These are phyloP conservation scores for Uronychia binucleata DNA, from an alignment of 73 alveolate species.

Conservation along the genomic window DNA sequence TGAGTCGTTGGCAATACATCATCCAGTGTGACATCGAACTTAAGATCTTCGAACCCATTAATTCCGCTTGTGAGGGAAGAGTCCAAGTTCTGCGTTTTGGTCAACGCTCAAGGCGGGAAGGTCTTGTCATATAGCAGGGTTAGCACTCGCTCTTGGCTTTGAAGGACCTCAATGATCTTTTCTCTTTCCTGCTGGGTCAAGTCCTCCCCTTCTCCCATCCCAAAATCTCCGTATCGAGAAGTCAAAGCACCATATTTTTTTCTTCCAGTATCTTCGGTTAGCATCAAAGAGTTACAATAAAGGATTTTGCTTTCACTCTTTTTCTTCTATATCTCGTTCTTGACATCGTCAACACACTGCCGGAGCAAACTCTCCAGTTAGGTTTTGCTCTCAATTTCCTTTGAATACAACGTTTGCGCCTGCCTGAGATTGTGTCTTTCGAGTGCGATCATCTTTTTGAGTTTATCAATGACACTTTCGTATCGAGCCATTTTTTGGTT, in stretches of 20 bases:
- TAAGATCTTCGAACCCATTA: no score
- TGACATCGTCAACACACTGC: slow-evolving; percentile 79
- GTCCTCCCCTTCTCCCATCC: slow-evolving; percentile 1
- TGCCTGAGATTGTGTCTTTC: slow-evolving; percentile 70
- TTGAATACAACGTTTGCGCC: slow-evolving; percentile 66
- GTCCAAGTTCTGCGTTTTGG: slow-evolving; percentile 4
- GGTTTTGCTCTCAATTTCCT: slow-evolving; percentile 75
- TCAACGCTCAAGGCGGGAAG: slow-evolving; percentile 70
- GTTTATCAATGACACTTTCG: slow-evolving; percentile 51
- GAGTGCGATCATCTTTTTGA: slow-evolving; percentile 52
- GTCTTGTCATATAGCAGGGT: slow-evolving; percentile 74
- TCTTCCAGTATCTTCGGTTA: not conserved
- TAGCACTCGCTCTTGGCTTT: slow-evolving; percentile 70
- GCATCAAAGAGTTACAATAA: not conserved
- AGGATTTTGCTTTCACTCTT: slow-evolving; percentile 17
- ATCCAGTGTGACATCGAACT: no score
- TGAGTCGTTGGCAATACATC: no score
- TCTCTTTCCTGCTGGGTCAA: slow-evolving; percentile 69
- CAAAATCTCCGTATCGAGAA: slow-evolving; percentile 3
- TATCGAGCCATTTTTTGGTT: slow-evolving; percentile 60
- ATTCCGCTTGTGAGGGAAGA: no score
- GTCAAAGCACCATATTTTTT: not conserved
- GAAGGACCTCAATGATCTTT: slow-evolving; percentile 66
- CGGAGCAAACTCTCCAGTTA: slow-evolving; percentile 66
- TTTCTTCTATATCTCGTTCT: slow-evolving; percentile 68